These are phyloP conservation scores for Ophiostoma populinum DNA, from an alignment of 2,329 filamentous ascomycete species.

Conservation along the genomic window DNA sequence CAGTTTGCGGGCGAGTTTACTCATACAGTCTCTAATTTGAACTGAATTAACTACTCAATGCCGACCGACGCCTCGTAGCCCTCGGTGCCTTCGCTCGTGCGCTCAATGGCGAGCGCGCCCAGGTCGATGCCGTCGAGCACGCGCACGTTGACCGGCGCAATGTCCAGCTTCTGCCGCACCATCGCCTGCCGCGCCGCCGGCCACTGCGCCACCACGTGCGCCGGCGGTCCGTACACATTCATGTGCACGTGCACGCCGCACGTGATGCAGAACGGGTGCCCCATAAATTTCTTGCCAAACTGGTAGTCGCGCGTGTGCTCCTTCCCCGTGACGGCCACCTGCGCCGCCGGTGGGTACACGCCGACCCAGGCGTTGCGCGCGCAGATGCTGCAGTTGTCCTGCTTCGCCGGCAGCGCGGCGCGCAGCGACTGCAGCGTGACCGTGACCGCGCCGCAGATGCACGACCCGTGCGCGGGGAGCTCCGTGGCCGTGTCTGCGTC, in stretches of 20 bases:
- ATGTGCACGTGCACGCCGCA: constrained; percentile 10
- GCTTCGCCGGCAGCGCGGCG: constrained; percentile 3
- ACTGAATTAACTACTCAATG: background rate
- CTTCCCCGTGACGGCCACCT: constrained; percentile 4
- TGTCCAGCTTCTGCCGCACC: constrained; percentile 6
- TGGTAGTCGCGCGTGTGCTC: constrained; percentile 8
- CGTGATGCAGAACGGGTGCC: constrained; percentile 10
- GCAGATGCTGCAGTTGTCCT: constrained; percentile 12
- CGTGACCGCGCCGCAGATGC: constrained; percentile 8
- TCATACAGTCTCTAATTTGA: background rate
- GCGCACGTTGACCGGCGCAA: constrained; percentile 9
- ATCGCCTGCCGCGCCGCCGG: constrained; percentile 5
- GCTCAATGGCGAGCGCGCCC: background rate
- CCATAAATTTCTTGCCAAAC: constrained; percentile 8
- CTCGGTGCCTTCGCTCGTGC: constrained; percentile 6
- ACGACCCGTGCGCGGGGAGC: constrained; percentile 4
- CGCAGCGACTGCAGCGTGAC: constrained; percentile 6
- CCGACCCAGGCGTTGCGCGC: constrained; percentile 9
- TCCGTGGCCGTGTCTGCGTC: background rate
- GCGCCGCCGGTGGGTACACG: constrained; percentile 4
- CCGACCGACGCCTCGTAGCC: constrained; percentile 4
- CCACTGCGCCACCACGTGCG: constrained; percentile 3
- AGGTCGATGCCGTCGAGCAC: constrained; percentile 4
- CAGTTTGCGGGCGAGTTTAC: constrained; percentile 24
- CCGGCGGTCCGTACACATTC: constrained; percentile 9